Percentiles rank a stretch among this genome's conserved stretches.
These are phyloP conservation scores for Venturia pyrina DNA, from an alignment of 2,329 filamentous ascomycete genomes.

Conservation along the genomic window DNA sequence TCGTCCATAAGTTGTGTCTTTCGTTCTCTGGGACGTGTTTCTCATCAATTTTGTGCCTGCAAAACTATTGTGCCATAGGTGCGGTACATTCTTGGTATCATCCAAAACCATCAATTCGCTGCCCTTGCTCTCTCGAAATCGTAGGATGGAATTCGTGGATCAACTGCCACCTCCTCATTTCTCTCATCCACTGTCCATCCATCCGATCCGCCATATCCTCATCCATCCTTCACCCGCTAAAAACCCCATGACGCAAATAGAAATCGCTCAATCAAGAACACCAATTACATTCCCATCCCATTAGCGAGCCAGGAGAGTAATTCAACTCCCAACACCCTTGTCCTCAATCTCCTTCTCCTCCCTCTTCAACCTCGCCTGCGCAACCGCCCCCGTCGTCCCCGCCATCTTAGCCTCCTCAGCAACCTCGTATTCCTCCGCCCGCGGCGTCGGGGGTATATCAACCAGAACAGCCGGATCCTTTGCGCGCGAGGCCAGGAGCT, in stretches of 20 bases:
- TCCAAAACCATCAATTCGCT: no score
- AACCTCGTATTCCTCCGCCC: conserved; percentile 34
- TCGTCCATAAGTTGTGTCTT: not conserved
- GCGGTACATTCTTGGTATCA: no score
- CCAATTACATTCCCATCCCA: no score
- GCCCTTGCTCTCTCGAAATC: no score
- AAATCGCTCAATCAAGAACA: not conserved
- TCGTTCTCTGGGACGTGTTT: not conserved
- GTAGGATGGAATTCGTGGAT: no score
- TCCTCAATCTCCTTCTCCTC: not conserved
- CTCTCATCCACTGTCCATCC: not conserved
- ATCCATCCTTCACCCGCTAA: not conserved
- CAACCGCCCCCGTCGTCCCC: conserved; percentile 11
- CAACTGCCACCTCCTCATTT: no score
- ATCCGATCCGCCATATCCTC: not conserved
- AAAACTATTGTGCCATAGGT: no score
- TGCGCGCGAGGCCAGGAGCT: conserved; percentile 27
- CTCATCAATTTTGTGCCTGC: not conserved
- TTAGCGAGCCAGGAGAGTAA: no score
- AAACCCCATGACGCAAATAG: not conserved
- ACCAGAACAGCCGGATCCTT: conserved; percentile 36
- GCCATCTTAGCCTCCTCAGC: conserved; percentile 15
- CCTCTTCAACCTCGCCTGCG: not conserved
- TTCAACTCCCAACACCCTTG: not conserved
- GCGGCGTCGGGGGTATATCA: conserved; percentile 33